A percentile compares a stretch with the other conserved stretches of the same genome.
Evolutionary conservation across 2,329 filamentous ascomycete genomes (phyloP).

Genomic region (Colletotrichum magnum): DNA sequence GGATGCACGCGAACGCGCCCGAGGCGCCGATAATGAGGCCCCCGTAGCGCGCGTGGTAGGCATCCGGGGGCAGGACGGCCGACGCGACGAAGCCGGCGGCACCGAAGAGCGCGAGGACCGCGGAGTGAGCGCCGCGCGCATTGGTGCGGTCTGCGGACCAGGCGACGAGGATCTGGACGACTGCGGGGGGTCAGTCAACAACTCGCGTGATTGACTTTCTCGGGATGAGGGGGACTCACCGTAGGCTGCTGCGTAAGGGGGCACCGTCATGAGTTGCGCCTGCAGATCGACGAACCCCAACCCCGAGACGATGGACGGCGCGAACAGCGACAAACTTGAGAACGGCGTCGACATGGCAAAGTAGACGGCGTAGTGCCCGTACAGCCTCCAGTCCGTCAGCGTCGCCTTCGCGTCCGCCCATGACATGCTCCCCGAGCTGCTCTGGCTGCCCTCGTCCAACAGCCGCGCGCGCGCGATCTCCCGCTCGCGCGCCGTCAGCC

Average conservation of each 20-base stretch:
- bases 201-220: neutral
- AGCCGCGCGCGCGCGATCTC: slow-evolving; percentile 65
- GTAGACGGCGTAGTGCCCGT: slow-evolving; percentile 71
- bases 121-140: slow-evolving; percentile 62
- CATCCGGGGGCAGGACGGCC: slow-evolving; percentile 67
- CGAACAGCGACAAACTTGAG: slow-evolving; percentile 72
- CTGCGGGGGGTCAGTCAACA: slow-evolving; percentile 42
- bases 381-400: slow-evolving; percentile 76
- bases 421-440: slow-evolving; percentile 73
- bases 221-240: slow-evolving; percentile 47
- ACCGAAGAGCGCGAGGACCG: slow-evolving; percentile 52
- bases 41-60: slow-evolving; percentile 75
- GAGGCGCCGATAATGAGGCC: slow-evolving; percentile 77
- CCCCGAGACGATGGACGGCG: slow-evolving; percentile 72
- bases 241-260: slow-evolving; percentile 74
- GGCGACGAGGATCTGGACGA: slow-evolving; percentile 59
- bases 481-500: slow-evolving; percentile 55
- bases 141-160: slow-evolving; percentile 76
- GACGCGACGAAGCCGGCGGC: slow-evolving; percentile 71
- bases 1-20: slow-evolving; percentile 78
- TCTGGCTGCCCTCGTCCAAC: slow-evolving; percentile 64
- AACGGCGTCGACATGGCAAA: slow-evolving; percentile 68
- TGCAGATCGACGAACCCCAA: slow-evolving; percentile 64
- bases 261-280: slow-evolving; percentile 77
- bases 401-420: slow-evolving; percentile 79